Evolutionary conservation across 2,329 filamentous ascomycete genomes (phyloP), one percentile per base, ranked within the genome.

Genomic region (Phaeomoniella chlamydospora): DNA sequence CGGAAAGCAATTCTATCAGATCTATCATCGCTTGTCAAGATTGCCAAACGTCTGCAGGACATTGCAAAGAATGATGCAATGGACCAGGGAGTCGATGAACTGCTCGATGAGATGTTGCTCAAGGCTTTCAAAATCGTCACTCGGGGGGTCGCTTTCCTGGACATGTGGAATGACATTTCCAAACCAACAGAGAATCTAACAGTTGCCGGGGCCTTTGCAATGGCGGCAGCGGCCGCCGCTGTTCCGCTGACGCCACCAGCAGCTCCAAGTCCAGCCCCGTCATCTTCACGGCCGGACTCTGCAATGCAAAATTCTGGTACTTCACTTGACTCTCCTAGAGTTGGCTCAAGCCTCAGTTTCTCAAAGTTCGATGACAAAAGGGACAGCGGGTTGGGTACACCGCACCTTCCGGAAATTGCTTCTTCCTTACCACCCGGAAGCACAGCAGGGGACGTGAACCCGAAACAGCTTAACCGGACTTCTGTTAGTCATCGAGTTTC

Each of bases 41-140:
- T 80, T 2, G 83, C 84, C 13, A 94, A 94, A 58, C 72, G 74
- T 34, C 64, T 98, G 43, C 85, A 88, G 55, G 84, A 87, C 49
- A 68, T 74, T 43, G 75, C 83, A 39, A 67, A 63, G 40, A 57
- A 30, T 6, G 48, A 55, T 0, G 43, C 51, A 11, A 45, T 59
- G 0, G 53, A 60, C 0, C 70, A 78, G 18, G 68, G 74, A 32
- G 65, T 80, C 10, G 84, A 84, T 49, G 74, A 81, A 47, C 73
- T 88, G 39, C 73, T 94, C 39, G 88, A 96, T 50, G 83, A 94
- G 54, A 85, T 96, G 73, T 81, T 96, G 15, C 63, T 93, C 36
- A 90, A 87, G 55, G 87, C 87, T 0, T 96, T 94, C 64, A 86
- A 82, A 52, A 86, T 96, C 36, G 82, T 94, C n/a, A 88, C 79